These are phyloP conservation scores for Xylaria sp. DNA, from an alignment of 2,329 filamentous ascomycete genomes.

Conservation along the genomic window DNA sequence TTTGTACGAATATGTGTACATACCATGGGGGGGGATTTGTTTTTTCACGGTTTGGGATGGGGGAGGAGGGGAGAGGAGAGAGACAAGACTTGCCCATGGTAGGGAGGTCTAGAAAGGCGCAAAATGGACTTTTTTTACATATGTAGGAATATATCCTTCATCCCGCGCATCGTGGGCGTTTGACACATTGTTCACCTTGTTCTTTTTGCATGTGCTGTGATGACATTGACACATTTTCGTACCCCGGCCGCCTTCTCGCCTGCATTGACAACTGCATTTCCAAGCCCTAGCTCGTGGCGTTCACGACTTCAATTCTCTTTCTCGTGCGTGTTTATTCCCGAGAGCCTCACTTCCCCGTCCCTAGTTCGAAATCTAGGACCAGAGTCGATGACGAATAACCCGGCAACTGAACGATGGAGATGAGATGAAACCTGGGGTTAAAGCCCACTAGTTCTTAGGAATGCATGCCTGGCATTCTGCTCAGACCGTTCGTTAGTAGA, in stretches of 20 bases:
- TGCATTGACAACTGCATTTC: slow-evolving; percentile 8
- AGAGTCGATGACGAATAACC: too few relatives aligned
- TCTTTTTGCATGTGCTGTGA: background rate
- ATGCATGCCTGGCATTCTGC: too few relatives aligned
- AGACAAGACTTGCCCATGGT: background rate
- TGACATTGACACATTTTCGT: background rate
- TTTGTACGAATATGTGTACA: background rate
- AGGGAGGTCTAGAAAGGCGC: slow-evolving; percentile 3
- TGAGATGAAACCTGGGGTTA: too few relatives aligned
- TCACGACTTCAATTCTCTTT: background rate
- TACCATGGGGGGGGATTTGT: background rate
- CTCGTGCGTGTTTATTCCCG: too few relatives aligned
- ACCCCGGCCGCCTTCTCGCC: slow-evolving; percentile 4
- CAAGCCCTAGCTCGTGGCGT: slow-evolving; percentile 1
- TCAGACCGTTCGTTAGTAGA: too few relatives aligned
- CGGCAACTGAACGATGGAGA: too few relatives aligned
- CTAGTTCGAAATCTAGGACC: too few relatives aligned
- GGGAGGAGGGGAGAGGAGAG: slow-evolving; percentile 4
- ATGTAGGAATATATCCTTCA: slow-evolving; percentile 1
- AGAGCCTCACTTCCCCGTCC: too few relatives aligned
- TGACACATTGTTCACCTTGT: background rate
- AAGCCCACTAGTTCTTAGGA: too few relatives aligned
- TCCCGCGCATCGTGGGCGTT: slow-evolving; percentile 10
- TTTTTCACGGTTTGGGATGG: slow-evolving; percentile 12
- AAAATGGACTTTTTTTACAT: background rate